Evolutionary conservation across 768 basidiomycete species (phyloP), one percentile per base, ranked within the genome.

Genomic region (Leccinellum albellum): DNA sequence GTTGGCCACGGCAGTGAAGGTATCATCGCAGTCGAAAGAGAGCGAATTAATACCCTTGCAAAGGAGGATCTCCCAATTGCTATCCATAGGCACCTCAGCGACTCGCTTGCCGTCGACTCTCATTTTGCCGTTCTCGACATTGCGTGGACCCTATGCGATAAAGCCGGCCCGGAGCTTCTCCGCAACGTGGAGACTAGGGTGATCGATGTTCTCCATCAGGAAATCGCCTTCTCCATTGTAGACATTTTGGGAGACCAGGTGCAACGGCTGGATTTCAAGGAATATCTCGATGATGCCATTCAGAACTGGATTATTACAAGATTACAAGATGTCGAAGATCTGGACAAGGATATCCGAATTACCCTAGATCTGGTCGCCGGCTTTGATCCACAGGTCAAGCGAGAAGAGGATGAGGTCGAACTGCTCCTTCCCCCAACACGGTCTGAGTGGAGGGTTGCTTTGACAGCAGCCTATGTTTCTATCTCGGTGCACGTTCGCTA

Each of bases 181-280:
- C 74, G 80, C 14, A 75, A 74, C 33, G 65, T 90, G 59, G 89
- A 92, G 66, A 76, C 69, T 54, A 77, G 82, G 51, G 71, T 88
- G 15, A 70, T 81, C 32, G 86, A 87, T 59, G 78, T 89, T 54
- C 71, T 88, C 53, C 87, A 84, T 54, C 89, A 92, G 68, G 89
- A 92, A 64, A 82, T 84, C 31, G 87, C 86, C 0, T 91, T 89
- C 70, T 83, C 88, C 2, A 86, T 88, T 58, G 79, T 82, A 8
- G 91, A 94, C 58, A 85, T 93, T 49, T 70, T 91, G 17, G 78
- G 81, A 54, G 88, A 90, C 65, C 82, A 87, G 66, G 82, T 82
- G 1, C 75, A 74, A 33, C 78, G 80, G 35, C 66, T 78, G 53
- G 74, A 79, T 44, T 80, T 89, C 63, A 75, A 74, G 61, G 81